Percentiles rank a stretch among this genome's conserved stretches.
These are phyloP conservation scores for Gloeopeniophorella convolvens DNA, from an alignment of 768 basidiomycete genomes.

Conservation along the genomic window DNA sequence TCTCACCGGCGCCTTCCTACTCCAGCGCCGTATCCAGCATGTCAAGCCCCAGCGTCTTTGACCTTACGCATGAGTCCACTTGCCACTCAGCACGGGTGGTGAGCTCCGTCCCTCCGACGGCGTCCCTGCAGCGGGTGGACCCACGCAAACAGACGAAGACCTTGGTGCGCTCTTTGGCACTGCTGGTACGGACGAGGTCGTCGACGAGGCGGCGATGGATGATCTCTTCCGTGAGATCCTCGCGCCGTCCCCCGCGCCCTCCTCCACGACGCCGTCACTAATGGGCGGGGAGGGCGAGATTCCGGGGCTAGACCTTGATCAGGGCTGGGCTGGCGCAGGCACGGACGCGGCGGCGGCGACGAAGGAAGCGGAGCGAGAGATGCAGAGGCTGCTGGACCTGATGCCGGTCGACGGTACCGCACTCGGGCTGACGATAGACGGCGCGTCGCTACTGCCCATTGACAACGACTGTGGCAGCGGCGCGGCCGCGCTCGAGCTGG, in stretches of 20 bases:
- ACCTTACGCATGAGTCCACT: constrained; percentile 56
- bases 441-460: neutral
- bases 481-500: constrained; percentile 28
- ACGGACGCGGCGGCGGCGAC: constrained; percentile 18
- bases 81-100: constrained; percentile 99
- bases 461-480: constrained; percentile 21
- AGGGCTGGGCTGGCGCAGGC: neutral
- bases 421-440: constrained; percentile 20
- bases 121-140: constrained; percentile 95
- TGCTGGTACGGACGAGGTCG: constrained; percentile 25
- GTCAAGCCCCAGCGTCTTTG: constrained; percentile 29
- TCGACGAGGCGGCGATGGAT: constrained; percentile 62
- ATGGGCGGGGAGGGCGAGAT: constrained; percentile 23
- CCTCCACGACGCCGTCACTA: constrained; percentile 31
- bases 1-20: constrained; percentile 30
- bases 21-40: constrained; percentile 24
- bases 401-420: constrained; percentile 32
- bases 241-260: constrained; percentile 38
- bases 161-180: constrained; percentile 2
- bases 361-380: constrained; percentile 43
- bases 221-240: constrained; percentile 65
- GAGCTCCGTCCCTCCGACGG: constrained; percentile 59
- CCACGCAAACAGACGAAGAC: constrained; percentile 26
- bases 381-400: constrained; percentile 56
- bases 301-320: constrained; percentile 22